Conservation (phyloP, 1,284 basidiomycete genomes). For the Xerocomus cyaneibrunnescens region DNA sequence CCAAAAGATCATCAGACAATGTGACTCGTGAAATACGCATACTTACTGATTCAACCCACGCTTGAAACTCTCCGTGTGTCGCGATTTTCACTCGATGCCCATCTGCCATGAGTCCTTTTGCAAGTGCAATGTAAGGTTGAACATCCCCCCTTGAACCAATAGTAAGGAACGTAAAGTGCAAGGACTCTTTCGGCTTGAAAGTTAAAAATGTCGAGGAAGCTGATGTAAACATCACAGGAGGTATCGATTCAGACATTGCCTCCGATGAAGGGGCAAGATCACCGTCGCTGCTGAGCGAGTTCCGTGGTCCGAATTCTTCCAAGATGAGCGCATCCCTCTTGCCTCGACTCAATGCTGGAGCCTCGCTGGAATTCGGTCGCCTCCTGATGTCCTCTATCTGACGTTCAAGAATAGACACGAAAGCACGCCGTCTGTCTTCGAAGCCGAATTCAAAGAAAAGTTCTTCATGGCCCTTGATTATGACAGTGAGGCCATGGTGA, state of each 20-base stretch:
- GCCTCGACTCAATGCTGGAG: slow-evolving; percentile 43
- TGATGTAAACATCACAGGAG: slow-evolving; percentile 92
- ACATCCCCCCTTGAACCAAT: slow-evolving; percentile 95
- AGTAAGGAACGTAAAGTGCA: slow-evolving; percentile 91
- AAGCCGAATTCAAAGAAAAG: slow-evolving; percentile 93
- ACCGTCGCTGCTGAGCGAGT: slow-evolving; percentile 40
- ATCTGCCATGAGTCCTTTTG: slow-evolving; percentile 88
- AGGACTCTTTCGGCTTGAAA: slow-evolving; percentile 82
- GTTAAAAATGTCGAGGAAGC: slow-evolving; percentile 92
- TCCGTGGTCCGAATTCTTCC: slow-evolving; percentile 66
- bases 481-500: slow-evolving; percentile 84
- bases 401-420: slow-evolving; percentile 71
- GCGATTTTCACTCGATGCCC: slow-evolving; percentile 86
- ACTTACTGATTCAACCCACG: slow-evolving; percentile 92
- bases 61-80: slow-evolving; percentile 91
- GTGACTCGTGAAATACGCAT: neutral
- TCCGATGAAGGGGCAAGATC: slow-evolving; percentile 48
- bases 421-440: slow-evolving; percentile 74
- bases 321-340: slow-evolving; percentile 67
- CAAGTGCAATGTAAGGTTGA: slow-evolving; percentile 92
- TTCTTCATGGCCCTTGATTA: slow-evolving; percentile 95
- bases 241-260: slow-evolving; percentile 62
- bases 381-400: slow-evolving; percentile 76
- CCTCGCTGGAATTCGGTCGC: slow-evolving; percentile 46
- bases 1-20: slow-evolving; percentile 18